Percentiles rank a stretch among this genome's conserved stretches.
These are phyloP conservation scores for Leavenworthia alabamica DNA, from an alignment of 345 rosid genomes.

Conservation along the genomic window DNA sequence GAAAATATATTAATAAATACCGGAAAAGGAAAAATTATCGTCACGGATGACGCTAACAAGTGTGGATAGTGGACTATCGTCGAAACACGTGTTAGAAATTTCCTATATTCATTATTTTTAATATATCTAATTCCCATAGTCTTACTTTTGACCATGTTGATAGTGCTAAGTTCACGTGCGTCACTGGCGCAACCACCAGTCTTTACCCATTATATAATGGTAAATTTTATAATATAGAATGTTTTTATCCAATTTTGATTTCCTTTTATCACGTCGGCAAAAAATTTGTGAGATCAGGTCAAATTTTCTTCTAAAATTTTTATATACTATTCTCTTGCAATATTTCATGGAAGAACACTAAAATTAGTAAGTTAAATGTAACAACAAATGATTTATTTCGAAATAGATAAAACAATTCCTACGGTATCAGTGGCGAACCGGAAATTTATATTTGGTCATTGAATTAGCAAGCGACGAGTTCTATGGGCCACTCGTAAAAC, in stretches of 20 bases:
- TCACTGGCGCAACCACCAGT: constrained; percentile 7
- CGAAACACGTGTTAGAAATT: constrained; percentile 23
- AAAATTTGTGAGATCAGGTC: no score
- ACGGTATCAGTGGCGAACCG: not conserved
- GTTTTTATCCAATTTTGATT: no score
- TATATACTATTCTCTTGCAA: not conserved
- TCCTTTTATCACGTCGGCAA: not conserved
- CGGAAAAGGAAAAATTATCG: not conserved
- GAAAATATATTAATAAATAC: no score
- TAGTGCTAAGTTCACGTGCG: constrained; percentile 13
- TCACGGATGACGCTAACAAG: constrained; percentile 27
- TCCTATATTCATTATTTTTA: not conserved
- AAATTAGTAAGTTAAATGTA: not conserved
- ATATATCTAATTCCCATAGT: not conserved
- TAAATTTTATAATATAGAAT: no score
- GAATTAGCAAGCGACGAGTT: constrained; percentile 7
- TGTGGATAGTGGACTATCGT: constrained; percentile 23
- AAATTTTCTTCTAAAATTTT: not conserved
- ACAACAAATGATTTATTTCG: not conserved
- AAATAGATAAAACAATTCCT: not conserved
- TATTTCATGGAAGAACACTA: not conserved
- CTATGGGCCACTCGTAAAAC: constrained; percentile 3
- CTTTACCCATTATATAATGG: no score
- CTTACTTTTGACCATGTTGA: not conserved
- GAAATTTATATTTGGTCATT: no score